Conservation (phyloP, 306 rosid species). For the Trifolium repens region DNA sequence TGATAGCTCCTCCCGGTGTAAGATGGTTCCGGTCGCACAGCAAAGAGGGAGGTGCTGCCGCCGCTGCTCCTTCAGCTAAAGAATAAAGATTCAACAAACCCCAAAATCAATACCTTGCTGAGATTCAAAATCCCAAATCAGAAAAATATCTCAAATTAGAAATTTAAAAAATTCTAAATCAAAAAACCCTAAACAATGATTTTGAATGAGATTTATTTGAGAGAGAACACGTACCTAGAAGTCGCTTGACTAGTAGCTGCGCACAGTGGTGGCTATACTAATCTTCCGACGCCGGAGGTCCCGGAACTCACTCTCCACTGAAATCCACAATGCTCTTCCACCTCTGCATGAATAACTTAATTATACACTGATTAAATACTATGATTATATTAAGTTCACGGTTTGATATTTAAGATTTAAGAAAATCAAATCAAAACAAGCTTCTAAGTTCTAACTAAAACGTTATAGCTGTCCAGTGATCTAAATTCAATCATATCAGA, state of each 20-base stretch:
- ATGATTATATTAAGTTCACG: background rate
- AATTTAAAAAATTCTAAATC: no score
- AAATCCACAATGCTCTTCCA: conserved; percentile 5
- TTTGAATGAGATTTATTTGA: no score
- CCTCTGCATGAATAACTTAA: conserved; percentile 14
- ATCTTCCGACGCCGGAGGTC: no score
- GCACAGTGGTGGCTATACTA: no score
- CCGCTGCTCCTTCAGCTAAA: conserved; percentile 39
- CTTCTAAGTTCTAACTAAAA: background rate
- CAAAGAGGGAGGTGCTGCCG: conserved; percentile 29
- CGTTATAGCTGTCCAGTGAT: background rate
- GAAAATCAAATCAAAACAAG: conserved; percentile 15
- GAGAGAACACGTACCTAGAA: no score
- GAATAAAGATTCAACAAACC: background rate
- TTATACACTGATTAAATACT: background rate
- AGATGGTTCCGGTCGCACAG: conserved; percentile 17
- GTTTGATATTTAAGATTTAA: conserved; percentile 9
- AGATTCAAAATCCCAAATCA: no score
- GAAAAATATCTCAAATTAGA: no score
- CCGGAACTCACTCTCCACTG: no score
- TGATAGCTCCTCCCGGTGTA: conserved; percentile 26
- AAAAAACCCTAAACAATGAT: no score
- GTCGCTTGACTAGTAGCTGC: no score
- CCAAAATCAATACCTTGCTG: no score
- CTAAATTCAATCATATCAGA: background rate